Base-by-base conservation (phyloP, 2,329 filamentous ascomycete species). In the Aspergillus calidoustus region DNA sequence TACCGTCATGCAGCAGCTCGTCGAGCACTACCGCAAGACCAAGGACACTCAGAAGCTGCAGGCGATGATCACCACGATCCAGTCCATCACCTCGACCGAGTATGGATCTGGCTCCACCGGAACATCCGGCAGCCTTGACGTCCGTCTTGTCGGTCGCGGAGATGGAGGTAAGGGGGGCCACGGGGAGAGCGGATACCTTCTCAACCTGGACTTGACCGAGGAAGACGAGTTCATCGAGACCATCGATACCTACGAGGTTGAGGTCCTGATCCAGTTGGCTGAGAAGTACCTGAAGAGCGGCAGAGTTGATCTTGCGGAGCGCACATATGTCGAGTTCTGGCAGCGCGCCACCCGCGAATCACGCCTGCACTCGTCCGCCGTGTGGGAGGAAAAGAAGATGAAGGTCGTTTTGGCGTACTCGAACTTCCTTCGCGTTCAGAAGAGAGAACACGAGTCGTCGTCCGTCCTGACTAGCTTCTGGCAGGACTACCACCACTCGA, bases 321-420 rank as follows among this genome's bases (percentile, higher is more conserved):
- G 76, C 44, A 74, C 74, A 3, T 85, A 83, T 52, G 76, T 84
- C 17, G 79, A 84, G 61, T 75, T 83, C 4, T 85, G 83, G 83
- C 79, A 82, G 68, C 79, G 79, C n/a, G 73, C 81, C 2, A 83
- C 79, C n/a, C 76, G 75, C 46, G 79, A 80, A 58, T 82, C 77
- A 61, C 80, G 79, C 25, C 69, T 71, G 9, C 75, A 79, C 25
- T 75, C 76, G 46, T 78, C 80, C 1, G 69, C 77, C 4, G 74
- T 80, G 43, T 82, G 78, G 77, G 82, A 84, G 58, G 76, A 81
- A 67, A 78, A 76, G 67, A 84, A 83, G 66, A 72, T 84, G 25
- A 75, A 80, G 54, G 71, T 80, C 22, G 76, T 81, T 5, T 72
- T 81, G n/a, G 71, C 74, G 1, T 85, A 84, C 63, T 76, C 79